These are phyloP conservation scores for Populus tremula DNA, from an alignment of 345 rosid genomes.

Conservation along the genomic window DNA sequence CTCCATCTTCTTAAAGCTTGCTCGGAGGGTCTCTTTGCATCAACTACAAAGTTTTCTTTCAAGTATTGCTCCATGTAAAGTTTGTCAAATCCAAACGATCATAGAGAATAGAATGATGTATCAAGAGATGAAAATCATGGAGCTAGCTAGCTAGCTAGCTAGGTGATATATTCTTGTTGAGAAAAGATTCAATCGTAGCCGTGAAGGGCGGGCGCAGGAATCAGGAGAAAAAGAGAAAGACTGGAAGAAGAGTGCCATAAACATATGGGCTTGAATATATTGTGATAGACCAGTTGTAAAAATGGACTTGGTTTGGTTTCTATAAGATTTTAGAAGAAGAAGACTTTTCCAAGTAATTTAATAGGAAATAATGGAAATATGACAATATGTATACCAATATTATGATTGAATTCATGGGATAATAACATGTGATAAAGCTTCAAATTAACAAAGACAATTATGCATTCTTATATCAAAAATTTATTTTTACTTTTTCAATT, in stretches of 20 bases:
- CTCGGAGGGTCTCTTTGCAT: constrained; percentile 29
- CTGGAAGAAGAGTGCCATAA: background rate
- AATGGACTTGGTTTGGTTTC: no score
- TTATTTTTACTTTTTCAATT: no score
- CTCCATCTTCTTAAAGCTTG: constrained; percentile 29
- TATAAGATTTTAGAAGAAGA: no score
- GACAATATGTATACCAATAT: no score
- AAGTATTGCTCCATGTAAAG: constrained; percentile 24
- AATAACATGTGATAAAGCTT: no score
- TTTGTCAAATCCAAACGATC: background rate
- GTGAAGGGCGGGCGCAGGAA: background rate
- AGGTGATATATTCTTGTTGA: background rate
- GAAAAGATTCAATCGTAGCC: constrained; percentile 5
- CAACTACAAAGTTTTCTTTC: constrained; percentile 31
- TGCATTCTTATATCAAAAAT: no score
- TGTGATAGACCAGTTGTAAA: no score
- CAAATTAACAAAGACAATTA: no score
- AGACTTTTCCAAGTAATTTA: no score
- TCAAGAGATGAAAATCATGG: background rate
- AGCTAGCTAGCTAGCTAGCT: background rate
- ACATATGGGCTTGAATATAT: background rate
- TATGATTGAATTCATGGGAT: no score
- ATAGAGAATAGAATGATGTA: background rate
- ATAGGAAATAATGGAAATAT: no score
- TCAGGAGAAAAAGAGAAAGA: background rate